Evolutionary conservation across 352 stramenopile genomes (phyloP).

Genomic region (Globisporangium parvum): DNA sequence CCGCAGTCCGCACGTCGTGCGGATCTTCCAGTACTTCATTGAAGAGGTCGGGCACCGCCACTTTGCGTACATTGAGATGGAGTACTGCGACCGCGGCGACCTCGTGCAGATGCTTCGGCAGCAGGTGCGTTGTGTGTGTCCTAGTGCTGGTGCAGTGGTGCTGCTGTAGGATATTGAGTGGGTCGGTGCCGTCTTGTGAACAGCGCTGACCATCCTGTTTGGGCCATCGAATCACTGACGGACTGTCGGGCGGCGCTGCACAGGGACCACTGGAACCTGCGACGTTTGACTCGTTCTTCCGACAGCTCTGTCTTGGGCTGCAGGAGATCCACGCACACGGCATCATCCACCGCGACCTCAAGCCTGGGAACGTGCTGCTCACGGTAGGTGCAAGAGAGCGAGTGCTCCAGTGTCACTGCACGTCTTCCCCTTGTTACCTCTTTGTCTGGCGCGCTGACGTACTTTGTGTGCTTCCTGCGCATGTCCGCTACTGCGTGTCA

Average conservation of each 20-base stretch:
- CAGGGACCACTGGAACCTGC: too few relatives aligned
- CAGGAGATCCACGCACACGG: conserved; percentile 55
- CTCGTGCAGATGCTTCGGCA: conserved; percentile 29
- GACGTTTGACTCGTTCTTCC: conserved; percentile 52
- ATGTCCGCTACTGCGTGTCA: background rate
- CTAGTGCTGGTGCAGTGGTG: too few relatives aligned
- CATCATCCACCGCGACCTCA: conserved; percentile 76
- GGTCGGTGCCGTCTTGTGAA: background rate
- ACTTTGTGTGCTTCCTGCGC: too few relatives aligned
- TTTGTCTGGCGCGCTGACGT: background rate
- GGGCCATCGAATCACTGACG: too few relatives aligned
- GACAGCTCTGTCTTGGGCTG: conserved; percentile 64
- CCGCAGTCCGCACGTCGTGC: conserved; percentile 55
- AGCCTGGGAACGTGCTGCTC: conserved; percentile 70
- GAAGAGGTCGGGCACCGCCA: conserved; percentile 70
- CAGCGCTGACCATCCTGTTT: conserved; percentile 42
- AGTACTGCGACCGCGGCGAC: conserved; percentile 68
- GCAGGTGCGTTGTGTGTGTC: conserved; percentile 18
- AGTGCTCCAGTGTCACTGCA: background rate
- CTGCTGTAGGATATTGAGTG: too few relatives aligned
- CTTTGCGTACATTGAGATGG: conserved; percentile 83
- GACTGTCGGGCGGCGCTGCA: too few relatives aligned
- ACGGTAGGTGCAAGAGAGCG: conserved; percentile 27
- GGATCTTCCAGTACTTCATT: conserved; percentile 70
- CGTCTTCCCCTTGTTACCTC: background rate